These are phyloP conservation scores for Geotrichum fermentans DNA, from an alignment of 1,139 yeast species.

Conservation along the genomic window DNA sequence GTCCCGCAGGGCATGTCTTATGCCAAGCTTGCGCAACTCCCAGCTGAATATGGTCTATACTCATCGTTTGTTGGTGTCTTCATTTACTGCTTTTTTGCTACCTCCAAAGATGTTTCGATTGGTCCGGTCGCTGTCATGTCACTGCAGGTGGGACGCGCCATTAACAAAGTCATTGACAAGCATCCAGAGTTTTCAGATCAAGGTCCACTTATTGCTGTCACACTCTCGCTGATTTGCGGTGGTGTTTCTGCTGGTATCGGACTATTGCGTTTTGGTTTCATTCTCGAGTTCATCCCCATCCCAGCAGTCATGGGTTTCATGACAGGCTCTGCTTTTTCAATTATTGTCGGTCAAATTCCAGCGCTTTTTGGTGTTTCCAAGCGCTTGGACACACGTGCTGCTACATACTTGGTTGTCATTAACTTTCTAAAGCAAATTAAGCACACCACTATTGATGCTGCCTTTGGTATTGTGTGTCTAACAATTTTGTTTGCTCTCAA, in stretches of 20 bases:
- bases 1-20: slow-evolving; percentile 97
- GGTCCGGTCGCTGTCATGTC: slow-evolving; percentile 99
- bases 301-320: slow-evolving; percentile 95
- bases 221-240: slow-evolving; percentile 77
- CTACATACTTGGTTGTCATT: slow-evolving; percentile 67
- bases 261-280: slow-evolving; percentile 74
- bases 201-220: slow-evolving; percentile 58
- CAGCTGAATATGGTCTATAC: slow-evolving; percentile 81
- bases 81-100: slow-evolving; percentile 84
- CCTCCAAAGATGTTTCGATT: slow-evolving; percentile 90
- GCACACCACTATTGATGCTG: slow-evolving; percentile 70
- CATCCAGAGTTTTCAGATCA: slow-evolving; percentile 45
- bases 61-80: slow-evolving; percentile 91
- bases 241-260: slow-evolving; percentile 80
- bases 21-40: slow-evolving; percentile 78
- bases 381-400: slow-evolving; percentile 63
- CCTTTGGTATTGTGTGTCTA: slow-evolving; percentile 76
- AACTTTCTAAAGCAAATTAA: slow-evolving; percentile 68
- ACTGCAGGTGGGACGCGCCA: slow-evolving; percentile 72
- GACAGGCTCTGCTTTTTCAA: slow-evolving; percentile 88
- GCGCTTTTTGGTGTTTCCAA: slow-evolving; percentile 69
- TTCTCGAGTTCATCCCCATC: slow-evolving; percentile 80
- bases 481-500: slow-evolving; percentile 51
- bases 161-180: slow-evolving; percentile 55
- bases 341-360: slow-evolving; percentile 81